phyloP scores from a whole-genome alignment of 345 rosid genomes.

The Aquilaria sinensis region DNA sequence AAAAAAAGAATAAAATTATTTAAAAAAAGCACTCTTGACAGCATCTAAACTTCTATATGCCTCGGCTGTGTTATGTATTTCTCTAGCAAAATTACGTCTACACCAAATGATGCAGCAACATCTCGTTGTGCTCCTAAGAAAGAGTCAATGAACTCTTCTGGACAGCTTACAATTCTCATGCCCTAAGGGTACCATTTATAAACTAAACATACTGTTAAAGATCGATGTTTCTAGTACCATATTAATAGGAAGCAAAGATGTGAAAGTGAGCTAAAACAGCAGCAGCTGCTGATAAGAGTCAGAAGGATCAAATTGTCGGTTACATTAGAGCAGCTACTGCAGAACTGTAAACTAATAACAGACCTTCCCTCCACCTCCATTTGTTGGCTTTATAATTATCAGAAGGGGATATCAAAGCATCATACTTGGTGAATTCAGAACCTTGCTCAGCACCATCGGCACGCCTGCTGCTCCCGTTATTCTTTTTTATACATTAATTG shows the following conservation, averaged over 20 bases:
- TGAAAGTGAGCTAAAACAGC: not conserved
- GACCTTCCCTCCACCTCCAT: slow-evolving; percentile 97
- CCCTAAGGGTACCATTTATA: slow-evolving; percentile 45
- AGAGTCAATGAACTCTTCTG: slow-evolving; percentile 59
- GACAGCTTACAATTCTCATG: slow-evolving; percentile 80
- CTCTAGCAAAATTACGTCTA: slow-evolving; percentile 83
- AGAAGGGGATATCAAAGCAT: slow-evolving; percentile 89
- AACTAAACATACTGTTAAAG: slow-evolving; percentile 2
- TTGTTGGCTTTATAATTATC: slow-evolving; percentile 94
- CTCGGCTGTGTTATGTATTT: slow-evolving; percentile 88
- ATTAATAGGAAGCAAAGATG: slow-evolving; percentile 1
- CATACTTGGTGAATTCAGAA: slow-evolving; percentile 68
- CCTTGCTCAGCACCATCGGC: slow-evolving; percentile 83
- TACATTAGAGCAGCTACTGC: not conserved
- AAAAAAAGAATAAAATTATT: too few species aligned
- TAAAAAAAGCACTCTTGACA: not conserved
- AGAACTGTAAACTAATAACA: slow-evolving; percentile 3
- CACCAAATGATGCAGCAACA: slow-evolving; percentile 92
- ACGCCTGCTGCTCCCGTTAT: slow-evolving; percentile 99
- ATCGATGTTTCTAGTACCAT: not conserved
- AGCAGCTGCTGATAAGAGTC: not conserved
- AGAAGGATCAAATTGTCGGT: not conserved
- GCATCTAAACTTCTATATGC: slow-evolving; percentile 95
- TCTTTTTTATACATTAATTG: slow-evolving; percentile 89
- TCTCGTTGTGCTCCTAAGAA: slow-evolving; percentile 94